Evolutionary conservation across 805 yeast species (phyloP).

Genomic region (Brettanomyces sp.): DNA sequence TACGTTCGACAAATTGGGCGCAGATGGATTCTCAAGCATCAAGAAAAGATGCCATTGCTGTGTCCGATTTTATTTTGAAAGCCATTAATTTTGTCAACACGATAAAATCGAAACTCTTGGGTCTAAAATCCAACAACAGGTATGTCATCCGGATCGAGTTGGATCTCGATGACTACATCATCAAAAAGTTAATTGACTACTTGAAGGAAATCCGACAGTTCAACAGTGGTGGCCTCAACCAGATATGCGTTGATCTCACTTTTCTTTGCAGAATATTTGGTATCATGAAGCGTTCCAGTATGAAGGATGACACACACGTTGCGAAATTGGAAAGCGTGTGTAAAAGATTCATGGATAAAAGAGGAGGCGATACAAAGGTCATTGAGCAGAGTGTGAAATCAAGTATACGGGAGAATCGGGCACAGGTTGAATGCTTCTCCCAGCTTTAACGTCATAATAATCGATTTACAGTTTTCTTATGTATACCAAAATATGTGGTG

Average conservation of each 20-base stretch:
- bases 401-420: constrained; percentile 14
- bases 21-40: constrained; percentile 3
- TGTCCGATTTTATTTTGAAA: constrained; percentile 15
- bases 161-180: constrained; percentile 13
- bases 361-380: constrained; percentile 6
- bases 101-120: constrained; percentile 18
- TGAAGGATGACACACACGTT: constrained; percentile 9
- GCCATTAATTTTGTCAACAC: constrained; percentile 17
- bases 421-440: constrained; percentile 19
- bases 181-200: constrained; percentile 15
- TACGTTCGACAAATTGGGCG: constrained; percentile 34
- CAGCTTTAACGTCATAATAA: background rate
- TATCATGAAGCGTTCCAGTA: constrained; percentile 12
- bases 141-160: constrained; percentile 15
- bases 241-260: constrained; percentile 16
- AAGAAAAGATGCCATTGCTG: constrained; percentile 6
- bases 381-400: constrained; percentile 12
- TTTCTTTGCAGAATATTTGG: constrained; percentile 14
- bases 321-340: constrained; percentile 13
- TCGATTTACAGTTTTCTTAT: too few species aligned
- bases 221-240: constrained; percentile 15
- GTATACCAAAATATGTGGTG: too few species aligned
- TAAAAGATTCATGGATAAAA: constrained; percentile 14
- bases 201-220: constrained; percentile 15
- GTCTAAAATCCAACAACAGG: constrained; percentile 11